These are phyloP conservation scores for Gossypium gossypioides DNA, from an alignment of 441 rosid species.

Conservation along the genomic window DNA sequence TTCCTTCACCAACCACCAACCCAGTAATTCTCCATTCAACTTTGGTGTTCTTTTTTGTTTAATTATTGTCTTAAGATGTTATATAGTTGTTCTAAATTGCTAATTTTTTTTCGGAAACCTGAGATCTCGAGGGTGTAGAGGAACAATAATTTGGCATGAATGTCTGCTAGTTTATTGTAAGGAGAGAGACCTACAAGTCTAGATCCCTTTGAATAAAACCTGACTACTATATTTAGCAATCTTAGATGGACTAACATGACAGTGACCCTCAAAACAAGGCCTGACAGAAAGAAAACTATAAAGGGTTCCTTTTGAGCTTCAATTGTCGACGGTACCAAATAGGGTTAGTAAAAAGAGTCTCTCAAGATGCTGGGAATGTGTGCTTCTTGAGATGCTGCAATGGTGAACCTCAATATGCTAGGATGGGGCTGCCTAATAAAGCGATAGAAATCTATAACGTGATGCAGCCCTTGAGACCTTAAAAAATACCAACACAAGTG, in stretches of 20 bases:
- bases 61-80: background rate
- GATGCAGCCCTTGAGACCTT: background rate
- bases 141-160: background rate
- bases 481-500: background rate
- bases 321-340: background rate
- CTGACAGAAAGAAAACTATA: background rate
- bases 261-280: background rate
- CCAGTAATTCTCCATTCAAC: slow-evolving; percentile 39
- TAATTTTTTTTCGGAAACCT: background rate
- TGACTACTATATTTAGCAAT: background rate
- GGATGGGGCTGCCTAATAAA: background rate
- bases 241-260: background rate
- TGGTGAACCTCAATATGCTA: background rate
- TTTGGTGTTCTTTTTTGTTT: background rate
- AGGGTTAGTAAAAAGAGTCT: background rate
- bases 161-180: background rate
- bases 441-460: background rate
- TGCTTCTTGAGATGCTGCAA: background rate
- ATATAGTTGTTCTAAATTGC: background rate
- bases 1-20: slow-evolving; percentile 84
- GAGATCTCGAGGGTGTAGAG: background rate
- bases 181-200: background rate
- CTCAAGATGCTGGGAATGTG: background rate
- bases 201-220: background rate
- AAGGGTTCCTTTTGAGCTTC: background rate